Evolutionary conservation across 805 yeast species (phyloP).

Genomic region (Kodamaea sagamina): DNA sequence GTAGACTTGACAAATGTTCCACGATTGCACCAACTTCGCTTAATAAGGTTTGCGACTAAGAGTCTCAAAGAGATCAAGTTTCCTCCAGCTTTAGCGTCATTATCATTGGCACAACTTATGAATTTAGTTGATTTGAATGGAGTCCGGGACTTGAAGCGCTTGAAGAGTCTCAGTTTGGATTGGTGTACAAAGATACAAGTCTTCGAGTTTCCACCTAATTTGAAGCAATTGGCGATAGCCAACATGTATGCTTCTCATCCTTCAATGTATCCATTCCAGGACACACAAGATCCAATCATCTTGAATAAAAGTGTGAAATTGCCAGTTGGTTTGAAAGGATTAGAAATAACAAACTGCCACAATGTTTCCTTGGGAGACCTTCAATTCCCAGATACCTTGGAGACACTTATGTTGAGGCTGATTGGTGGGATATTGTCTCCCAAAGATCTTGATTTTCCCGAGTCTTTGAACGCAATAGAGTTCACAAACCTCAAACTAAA

Average conservation of each 20-base stretch:
- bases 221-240: no score
- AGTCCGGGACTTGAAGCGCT: no score
- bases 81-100: no score
- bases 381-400: background rate
- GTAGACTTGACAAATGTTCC: no score
- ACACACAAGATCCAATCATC: background rate
- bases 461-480: slow-evolving; percentile 2
- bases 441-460: background rate
- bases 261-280: background rate
- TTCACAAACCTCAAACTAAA: background rate
- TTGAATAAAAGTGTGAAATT: background rate
- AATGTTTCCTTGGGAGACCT: background rate
- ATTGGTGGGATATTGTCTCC: background rate
- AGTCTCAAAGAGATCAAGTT: no score
- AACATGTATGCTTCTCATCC: background rate
- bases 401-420: background rate
- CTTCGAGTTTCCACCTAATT: no score
- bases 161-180: no score
- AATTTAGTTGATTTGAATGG: no score
- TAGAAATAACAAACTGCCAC: background rate
- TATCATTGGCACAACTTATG: no score
- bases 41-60: no score
- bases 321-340: background rate
- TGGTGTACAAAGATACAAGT: no score
- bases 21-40: no score